Base-by-base conservation (phyloP, 1,139 yeast genomes). In the Blastobotrys petasosporus region DNA sequence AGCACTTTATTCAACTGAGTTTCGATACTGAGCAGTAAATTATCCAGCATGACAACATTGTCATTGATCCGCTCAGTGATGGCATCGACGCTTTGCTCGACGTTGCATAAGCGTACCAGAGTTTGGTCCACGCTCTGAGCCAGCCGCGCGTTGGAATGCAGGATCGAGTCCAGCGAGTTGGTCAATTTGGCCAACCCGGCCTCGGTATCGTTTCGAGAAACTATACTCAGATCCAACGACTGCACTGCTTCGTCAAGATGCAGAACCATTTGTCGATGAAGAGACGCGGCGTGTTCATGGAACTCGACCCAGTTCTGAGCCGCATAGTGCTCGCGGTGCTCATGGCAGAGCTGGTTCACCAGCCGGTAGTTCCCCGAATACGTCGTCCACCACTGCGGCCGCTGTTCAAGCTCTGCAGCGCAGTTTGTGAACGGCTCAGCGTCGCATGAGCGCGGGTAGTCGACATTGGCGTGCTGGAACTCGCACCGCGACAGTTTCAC, bases 341-440 rank as follows among this genome's bases (percentile, higher is more conserved):
- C 64, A 7, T 47, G 41, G 40, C 71, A 67, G 0, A 65, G 45
- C 1, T 53, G 54, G 10, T 60, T 55, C 8, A 67, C 59, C 11
- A 64, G 52, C 23, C 59, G 56, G 46, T 61, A 64, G 43, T 65
- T 63, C 4, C 67, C 68, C 35, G 65, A 63, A 48, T 60, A 65
- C 0, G 70, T 66, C 1, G 71, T 66, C 71, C 71, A 67, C 68
- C 69, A 65, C 29, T 66, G 67, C 1, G 69, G 57, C 23, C 52
- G 49, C 1, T 58, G 32, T 36, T 61, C 64, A 37, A 67, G 49
- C 31, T 46, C 52, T 4, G 32, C 37, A 2, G 67, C 51, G 46
- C 71, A 67, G 11, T 37, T 25, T 2, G 37, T n/a, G 2, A 51
- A 23, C 2, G 35, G 13, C 3, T 30, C 38, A 17, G 28, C n/a